Evolutionary conservation across 2,329 filamentous ascomycete genomes (phyloP).

Genomic region (Sporothrix humicola): DNA sequence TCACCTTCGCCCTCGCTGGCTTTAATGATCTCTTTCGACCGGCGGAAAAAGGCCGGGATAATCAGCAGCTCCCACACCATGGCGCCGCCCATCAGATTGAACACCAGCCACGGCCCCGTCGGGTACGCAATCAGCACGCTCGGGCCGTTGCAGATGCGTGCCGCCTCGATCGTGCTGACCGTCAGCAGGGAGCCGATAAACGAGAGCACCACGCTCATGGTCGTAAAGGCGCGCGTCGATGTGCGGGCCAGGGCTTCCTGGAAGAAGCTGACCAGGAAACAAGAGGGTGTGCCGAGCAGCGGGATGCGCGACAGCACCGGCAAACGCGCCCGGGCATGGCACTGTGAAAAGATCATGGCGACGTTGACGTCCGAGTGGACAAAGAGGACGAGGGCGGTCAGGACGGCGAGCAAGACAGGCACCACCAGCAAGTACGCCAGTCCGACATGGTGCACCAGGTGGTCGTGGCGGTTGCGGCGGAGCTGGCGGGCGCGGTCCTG

Average conservation of each 20-base stretch:
- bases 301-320: conserved; percentile 54
- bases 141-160: conserved; percentile 49
- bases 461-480: conserved; percentile 14
- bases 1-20: conserved; percentile 31
- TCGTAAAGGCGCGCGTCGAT: conserved; percentile 49
- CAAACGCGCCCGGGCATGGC: conserved; percentile 55
- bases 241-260: conserved; percentile 48
- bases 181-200: conserved; percentile 57
- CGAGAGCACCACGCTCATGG: conserved; percentile 52
- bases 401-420: conserved; percentile 54
- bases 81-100: conserved; percentile 56
- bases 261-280: conserved; percentile 60
- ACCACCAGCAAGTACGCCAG: conserved; percentile 59
- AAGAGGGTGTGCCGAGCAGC: conserved; percentile 53
- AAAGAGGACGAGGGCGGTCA: conserved; percentile 52
- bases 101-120: conserved; percentile 53
- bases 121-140: conserved; percentile 45
- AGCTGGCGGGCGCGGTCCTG: neutral
- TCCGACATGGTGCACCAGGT: conserved; percentile 34
- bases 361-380: conserved; percentile 57
- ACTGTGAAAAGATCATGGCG: conserved; percentile 60
- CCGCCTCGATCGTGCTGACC: conserved; percentile 57
- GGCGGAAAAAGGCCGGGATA: conserved; percentile 56
- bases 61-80: conserved; percentile 60
- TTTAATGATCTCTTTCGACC: conserved; percentile 48